Percentiles rank a stretch among this genome's conserved stretches.
Conservation (phyloP, 495 filamentous ascomycete species). For the Aspergillus cavernicola region DNA sequence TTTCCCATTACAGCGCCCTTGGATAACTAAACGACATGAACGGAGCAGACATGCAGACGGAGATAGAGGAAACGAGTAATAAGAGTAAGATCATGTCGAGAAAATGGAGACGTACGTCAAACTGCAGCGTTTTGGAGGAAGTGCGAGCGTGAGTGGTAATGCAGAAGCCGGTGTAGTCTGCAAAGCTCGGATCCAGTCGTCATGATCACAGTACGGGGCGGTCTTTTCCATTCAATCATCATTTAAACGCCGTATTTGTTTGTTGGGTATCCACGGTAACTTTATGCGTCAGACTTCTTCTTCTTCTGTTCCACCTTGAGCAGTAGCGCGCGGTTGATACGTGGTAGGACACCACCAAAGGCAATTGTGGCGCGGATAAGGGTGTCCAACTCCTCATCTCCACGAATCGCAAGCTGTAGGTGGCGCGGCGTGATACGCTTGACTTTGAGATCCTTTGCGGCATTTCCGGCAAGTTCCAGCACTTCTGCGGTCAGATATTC, state of each 20-base stretch:
- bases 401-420: constrained; percentile 95
- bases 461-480: constrained; percentile 95
- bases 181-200: constrained; percentile 10
- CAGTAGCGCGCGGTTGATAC: constrained; percentile 96
- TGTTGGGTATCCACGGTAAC: constrained; percentile 24
- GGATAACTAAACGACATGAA: constrained; percentile 26
- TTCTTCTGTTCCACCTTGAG: constrained; percentile 99
- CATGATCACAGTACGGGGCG: constrained; percentile 10
- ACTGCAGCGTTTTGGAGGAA: constrained; percentile 23
- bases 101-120: constrained; percentile 13
- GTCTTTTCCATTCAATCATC: constrained; percentile 25
- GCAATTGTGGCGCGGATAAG: constrained; percentile 97
- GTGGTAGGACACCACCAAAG: constrained; percentile 95
- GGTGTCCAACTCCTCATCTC: constrained; percentile 97
- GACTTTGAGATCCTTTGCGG: constrained; percentile 98
- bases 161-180: constrained; percentile 1
- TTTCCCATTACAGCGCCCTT: constrained; percentile 47
- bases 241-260: constrained; percentile 30
- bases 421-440: constrained; percentile 99
- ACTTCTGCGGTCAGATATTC: constrained; percentile 99
- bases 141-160: neutral
- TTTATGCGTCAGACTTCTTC: constrained; percentile 67
- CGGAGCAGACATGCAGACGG: constrained; percentile 22
- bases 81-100: neutral
- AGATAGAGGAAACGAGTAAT: constrained; percentile 15